These are phyloP conservation scores for Nemania serpens DNA, from an alignment of 2,329 filamentous ascomycete genomes.

Conservation along the genomic window DNA sequence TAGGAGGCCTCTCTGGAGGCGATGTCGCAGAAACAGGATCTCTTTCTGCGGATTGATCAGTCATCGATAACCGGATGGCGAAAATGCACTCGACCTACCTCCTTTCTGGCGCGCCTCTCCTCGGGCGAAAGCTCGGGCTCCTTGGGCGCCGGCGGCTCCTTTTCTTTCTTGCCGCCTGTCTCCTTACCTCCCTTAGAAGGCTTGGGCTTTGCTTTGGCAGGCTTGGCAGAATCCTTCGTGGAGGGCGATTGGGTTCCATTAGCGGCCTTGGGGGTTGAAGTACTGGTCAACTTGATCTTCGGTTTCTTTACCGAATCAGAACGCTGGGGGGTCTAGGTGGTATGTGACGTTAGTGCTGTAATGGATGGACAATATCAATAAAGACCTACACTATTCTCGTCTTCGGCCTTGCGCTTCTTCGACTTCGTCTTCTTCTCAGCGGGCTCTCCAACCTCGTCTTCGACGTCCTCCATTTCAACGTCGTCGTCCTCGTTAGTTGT, in stretches of 20 bases:
- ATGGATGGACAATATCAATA: not conserved
- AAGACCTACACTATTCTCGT: constrained; percentile 69
- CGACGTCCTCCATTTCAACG: constrained; percentile 64
- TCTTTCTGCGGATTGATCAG: constrained; percentile 62
- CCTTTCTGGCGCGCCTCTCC: constrained; percentile 62
- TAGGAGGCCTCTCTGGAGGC: constrained; percentile 91
- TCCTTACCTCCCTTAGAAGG: constrained; percentile 51
- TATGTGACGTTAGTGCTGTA: constrained; percentile 4
- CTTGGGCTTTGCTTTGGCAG: constrained; percentile 61
- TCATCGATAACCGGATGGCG: not conserved
- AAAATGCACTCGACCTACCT: constrained; percentile 48
- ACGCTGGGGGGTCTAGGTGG: constrained; percentile 57
- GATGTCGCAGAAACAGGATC: constrained; percentile 92
- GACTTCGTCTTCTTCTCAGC: constrained; percentile 52
- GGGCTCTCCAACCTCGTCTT: constrained; percentile 55
- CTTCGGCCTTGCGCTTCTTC: constrained; percentile 88
- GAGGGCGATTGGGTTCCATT: constrained; percentile 61
- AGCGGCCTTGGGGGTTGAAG: constrained; percentile 69
- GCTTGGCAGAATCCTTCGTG: constrained; percentile 52
- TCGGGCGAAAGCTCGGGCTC: constrained; percentile 63
- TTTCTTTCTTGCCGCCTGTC: constrained; percentile 57
- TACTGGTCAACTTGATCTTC: constrained; percentile 68
- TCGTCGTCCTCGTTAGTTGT: constrained; percentile 61
- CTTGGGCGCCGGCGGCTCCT: constrained; percentile 52
- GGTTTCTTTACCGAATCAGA: constrained; percentile 69